phyloP scores from a whole-genome alignment of 1,139 yeast genomes.

The Debaryomyces nepalensis region DNA sequence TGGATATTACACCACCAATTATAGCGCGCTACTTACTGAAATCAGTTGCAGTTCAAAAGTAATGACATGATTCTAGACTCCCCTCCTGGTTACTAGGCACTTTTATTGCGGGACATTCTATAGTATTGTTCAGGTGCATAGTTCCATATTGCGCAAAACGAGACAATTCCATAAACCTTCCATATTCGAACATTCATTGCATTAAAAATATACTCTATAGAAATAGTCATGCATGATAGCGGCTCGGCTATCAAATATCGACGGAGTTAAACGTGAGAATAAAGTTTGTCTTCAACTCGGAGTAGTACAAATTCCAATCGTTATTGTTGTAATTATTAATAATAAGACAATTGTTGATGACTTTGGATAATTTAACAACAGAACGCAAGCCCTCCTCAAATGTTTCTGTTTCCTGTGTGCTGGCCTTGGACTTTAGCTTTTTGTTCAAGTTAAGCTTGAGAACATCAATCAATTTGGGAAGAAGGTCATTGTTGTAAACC shows the following conservation, averaged over 20 bases:
- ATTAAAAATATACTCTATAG: conserved; percentile 5
- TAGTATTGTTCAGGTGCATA: not conserved
- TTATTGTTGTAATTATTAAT: conserved; percentile 20
- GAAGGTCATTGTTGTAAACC: conserved; percentile 24
- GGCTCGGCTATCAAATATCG: conserved; percentile 8
- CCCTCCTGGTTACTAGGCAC: conserved; percentile 1
- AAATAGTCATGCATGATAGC: conserved; percentile 5
- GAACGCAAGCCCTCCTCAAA: conserved; percentile 38
- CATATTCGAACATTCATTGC: conserved; percentile 11
- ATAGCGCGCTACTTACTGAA: not conserved
- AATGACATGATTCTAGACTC: conserved; percentile 11
- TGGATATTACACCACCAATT: no score
- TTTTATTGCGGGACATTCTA: not conserved
- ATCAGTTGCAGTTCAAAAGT: conserved; percentile 1
- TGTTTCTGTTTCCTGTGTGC: conserved; percentile 46
- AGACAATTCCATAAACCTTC: not conserved
- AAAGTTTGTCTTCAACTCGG: conserved; percentile 14
- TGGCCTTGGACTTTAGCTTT: conserved; percentile 47
- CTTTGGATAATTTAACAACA: conserved; percentile 31
- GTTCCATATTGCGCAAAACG: not conserved
- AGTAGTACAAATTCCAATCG: conserved; percentile 23
- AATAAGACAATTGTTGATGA: conserved; percentile 22
- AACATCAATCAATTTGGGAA: conserved; percentile 27
- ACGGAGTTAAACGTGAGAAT: conserved; percentile 9
- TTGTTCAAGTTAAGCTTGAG: conserved; percentile 36